These are phyloP conservation scores for Thielaviopsis punctulata DNA, from an alignment of 2,329 filamentous ascomycete species.

Conservation along the genomic window DNA sequence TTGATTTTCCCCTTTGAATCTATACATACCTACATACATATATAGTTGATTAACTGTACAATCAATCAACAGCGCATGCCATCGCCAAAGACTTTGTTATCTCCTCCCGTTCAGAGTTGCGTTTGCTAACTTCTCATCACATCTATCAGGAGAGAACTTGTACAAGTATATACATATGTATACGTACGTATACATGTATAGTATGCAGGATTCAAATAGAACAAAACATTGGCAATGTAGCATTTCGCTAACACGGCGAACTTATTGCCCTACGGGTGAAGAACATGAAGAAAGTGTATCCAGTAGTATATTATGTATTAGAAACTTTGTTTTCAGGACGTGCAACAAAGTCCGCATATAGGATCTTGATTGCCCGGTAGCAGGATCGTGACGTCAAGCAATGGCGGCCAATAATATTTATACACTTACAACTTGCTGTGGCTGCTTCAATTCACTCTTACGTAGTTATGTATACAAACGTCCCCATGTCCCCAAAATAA, in stretches of 20 bases:
- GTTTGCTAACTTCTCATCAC: background rate
- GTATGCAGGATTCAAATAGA: background rate
- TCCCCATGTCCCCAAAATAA: background rate
- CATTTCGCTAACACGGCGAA: background rate
- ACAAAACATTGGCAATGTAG: background rate
- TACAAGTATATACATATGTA: too few relatives aligned
- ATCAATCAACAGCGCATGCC: background rate
- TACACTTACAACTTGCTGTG: background rate
- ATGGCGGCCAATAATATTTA: background rate
- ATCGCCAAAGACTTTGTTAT: background rate
- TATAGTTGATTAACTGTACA: background rate
- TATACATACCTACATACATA: too few relatives aligned
- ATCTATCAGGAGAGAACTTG: too few relatives aligned
- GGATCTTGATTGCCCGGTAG: background rate
- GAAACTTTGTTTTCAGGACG: background rate
- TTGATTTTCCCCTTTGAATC: background rate
- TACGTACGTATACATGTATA: background rate
- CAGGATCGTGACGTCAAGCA: constrained; percentile 7
- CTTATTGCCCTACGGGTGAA: background rate
- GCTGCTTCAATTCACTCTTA: background rate
- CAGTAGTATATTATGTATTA: background rate
- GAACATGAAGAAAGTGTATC: background rate
- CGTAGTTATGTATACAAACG: background rate
- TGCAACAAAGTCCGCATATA: background rate
- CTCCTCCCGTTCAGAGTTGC: background rate